A percentile compares a stretch with the other conserved stretches of the same genome.
Conservation (phyloP, 768 basidiomycete species). For the Terana coerulea region DNA sequence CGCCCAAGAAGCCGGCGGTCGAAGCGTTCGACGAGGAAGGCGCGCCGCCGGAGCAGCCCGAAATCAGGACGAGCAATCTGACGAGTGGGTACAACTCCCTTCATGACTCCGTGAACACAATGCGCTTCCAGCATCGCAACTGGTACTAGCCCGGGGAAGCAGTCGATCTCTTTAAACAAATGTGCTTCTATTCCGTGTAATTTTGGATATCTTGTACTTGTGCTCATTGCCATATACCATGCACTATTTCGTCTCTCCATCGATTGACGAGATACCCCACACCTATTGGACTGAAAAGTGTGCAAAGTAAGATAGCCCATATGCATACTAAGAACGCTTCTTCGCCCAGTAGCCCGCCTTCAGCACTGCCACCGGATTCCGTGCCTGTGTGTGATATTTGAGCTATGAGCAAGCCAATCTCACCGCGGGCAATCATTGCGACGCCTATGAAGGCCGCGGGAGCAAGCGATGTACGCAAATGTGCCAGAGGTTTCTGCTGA, state of each 20-base stretch:
- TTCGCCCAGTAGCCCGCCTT: slow-evolving; percentile 21
- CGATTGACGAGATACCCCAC: slow-evolving; percentile 20
- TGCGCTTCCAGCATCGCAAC: no score
- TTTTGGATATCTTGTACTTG: no score
- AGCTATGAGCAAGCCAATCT: slow-evolving; percentile 63
- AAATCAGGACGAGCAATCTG: background rate
- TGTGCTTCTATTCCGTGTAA: no score
- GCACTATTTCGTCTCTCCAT: slow-evolving; percentile 11
- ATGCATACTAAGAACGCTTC: slow-evolving; percentile 38
- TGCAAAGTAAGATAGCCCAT: slow-evolving; percentile 45
- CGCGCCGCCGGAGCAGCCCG: background rate
- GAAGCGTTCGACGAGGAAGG: background rate
- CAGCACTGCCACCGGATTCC: slow-evolving; percentile 13
- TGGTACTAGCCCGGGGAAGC: no score
- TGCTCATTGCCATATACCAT: slow-evolving; percentile 15
- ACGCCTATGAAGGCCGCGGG: slow-evolving; percentile 26
- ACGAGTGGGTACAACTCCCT: no score
- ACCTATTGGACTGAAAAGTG: slow-evolving; percentile 33
- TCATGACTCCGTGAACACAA: no score
- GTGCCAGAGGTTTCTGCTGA: background rate
- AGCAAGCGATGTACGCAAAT: slow-evolving; percentile 3
- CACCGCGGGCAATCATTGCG: slow-evolving; percentile 65
- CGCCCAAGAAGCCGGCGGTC: background rate
- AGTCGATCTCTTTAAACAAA: no score
- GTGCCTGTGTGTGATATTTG: slow-evolving; percentile 32